Base-by-base conservation (phyloP, 129 eudicot species). In the Apium graveolens region DNA sequence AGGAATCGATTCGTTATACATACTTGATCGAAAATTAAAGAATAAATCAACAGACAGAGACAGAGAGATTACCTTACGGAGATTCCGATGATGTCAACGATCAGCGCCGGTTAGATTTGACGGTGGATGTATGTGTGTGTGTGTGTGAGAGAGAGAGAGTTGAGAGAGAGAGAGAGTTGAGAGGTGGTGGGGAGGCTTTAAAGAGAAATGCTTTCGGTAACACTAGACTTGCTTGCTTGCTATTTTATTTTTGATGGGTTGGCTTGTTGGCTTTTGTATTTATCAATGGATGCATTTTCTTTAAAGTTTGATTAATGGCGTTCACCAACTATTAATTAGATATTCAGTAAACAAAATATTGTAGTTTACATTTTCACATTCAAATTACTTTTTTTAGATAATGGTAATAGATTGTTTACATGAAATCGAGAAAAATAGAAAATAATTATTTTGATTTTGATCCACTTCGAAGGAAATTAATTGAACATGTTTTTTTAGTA, bases 111-210 rank as follows among this genome's bases (percentile, higher is more conserved):
- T 17, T 5, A 66, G 21, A 35, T 39, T 70, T n/a, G 31, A 21
- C 14, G 31, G 31, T 24, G 5, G 31, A 24, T 53, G 63, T 5
- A 0, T 1, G 17, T 10, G 73, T 29, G 26, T 5, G 43, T 5
- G 21, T 35, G 74, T 2, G 76, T 29, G 75, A 66, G 77, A 11
- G 10, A 66, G 21, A 71, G 75, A 43, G 74, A 35, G 79, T 16
- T 16, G 57, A 17, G 75, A 11, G 31, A 3, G 46, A 38, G 46
- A 38, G 31, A 20, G 53, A 42, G 32, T 7, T 39, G 73, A 37
- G 80, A 18, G 55, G 73, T 24, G 49, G 45, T n/a, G n/a, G 72
- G 71, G 71, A 65, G 71, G 80, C 39, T 75, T 45, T 75, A 48
- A 48, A 75, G 76, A 12, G 53, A 41, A 38, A 5, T 38, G 13